A percentile compares a stretch with the other conserved stretches of the same genome.
Conservation (phyloP, 2,329 filamentous ascomycete species). For the Aureobasidium sp. region DNA sequence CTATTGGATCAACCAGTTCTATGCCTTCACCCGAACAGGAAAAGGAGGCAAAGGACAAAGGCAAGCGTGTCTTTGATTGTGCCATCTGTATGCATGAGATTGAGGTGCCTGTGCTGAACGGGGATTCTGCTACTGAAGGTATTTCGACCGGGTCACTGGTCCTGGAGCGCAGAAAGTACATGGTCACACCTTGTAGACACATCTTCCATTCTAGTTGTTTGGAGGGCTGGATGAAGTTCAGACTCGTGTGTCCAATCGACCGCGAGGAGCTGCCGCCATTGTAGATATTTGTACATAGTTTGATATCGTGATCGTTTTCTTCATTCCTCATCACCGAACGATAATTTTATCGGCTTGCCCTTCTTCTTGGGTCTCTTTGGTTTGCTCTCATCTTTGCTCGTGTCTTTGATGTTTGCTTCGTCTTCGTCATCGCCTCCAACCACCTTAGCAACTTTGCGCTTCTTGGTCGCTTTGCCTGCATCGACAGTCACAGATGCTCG, state of each 20-base stretch:
- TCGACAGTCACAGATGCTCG: not conserved
- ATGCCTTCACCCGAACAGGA: not conserved
- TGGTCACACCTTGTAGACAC: conserved; percentile 95
- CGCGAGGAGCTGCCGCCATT: conserved; percentile 80
- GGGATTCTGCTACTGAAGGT: conserved; percentile 22
- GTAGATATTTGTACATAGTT: conserved; percentile 34
- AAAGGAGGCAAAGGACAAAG: conserved; percentile 41
- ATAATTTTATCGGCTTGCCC: conserved; percentile 17
- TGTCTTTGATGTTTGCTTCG: conserved; percentile 14
- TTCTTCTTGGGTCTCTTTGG: conserved; percentile 21
- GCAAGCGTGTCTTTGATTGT: conserved; percentile 69
- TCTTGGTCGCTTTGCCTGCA: conserved; percentile 21
- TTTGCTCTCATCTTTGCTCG: conserved; percentile 1
- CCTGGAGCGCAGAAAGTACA: conserved; percentile 74
- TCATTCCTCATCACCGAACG: conserved; percentile 16
- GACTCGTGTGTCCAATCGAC: conserved; percentile 91
- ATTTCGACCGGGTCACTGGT: conserved; percentile 44
- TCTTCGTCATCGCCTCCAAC: conserved; percentile 25
- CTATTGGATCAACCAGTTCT: conserved; percentile 52
- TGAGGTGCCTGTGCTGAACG: conserved; percentile 72
- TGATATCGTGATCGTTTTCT: not conserved
- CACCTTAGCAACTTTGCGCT: conserved; percentile 30
- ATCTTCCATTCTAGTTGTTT: conserved; percentile 89
- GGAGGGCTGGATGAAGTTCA: conserved; percentile 92
- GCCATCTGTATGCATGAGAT: conserved; percentile 90